Conservation (phyloP, 73 alveolate genomes). For the Uronychia setigera region DNA sequence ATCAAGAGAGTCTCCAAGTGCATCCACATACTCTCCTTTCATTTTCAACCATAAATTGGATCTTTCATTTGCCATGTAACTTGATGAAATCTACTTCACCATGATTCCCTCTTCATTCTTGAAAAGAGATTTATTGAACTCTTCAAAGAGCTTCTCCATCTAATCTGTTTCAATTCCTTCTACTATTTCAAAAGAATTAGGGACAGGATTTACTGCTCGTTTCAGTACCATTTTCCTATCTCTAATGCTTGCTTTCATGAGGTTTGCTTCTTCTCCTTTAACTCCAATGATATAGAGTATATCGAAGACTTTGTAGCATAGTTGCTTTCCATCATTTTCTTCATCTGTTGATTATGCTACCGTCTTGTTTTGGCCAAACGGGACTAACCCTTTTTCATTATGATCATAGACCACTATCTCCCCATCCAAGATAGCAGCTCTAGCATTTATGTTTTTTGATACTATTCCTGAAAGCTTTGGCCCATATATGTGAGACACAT, state of each 20-base stretch:
- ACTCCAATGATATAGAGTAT: slow-evolving; percentile 76
- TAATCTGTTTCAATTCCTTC: slow-evolving; percentile 73
- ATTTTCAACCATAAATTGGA: slow-evolving; percentile 91
- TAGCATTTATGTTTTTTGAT: slow-evolving; percentile 76
- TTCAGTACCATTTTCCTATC: slow-evolving; percentile 86
- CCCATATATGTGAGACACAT: slow-evolving; percentile 91
- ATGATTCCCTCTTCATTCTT: slow-evolving; percentile 96
- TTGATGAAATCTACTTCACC: slow-evolving; percentile 79
- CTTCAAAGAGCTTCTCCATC: slow-evolving; percentile 81
- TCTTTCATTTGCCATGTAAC: slow-evolving; percentile 94
- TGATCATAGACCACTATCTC: slow-evolving; percentile 95
- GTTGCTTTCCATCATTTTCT: slow-evolving; percentile 76
- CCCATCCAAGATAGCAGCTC: slow-evolving; percentile 94
- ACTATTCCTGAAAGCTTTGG: slow-evolving; percentile 80
- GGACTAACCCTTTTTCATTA: slow-evolving; percentile 69
- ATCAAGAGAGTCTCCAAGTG: slow-evolving; percentile 95
- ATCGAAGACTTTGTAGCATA: slow-evolving; percentile 94
- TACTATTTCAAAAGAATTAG: slow-evolving; percentile 85
- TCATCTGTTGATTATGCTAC: slow-evolving; percentile 95
- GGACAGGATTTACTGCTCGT: slow-evolving; percentile 74
- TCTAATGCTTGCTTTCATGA: slow-evolving; percentile 80
- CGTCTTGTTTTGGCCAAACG: slow-evolving; percentile 95
- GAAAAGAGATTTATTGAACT: slow-evolving; percentile 84
- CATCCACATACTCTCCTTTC: slow-evolving; percentile 96
- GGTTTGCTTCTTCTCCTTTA: slow-evolving; percentile 72